Conservation (phyloP, 2,329 filamentous ascomycete species). For the Chaetomium sp. region DNA sequence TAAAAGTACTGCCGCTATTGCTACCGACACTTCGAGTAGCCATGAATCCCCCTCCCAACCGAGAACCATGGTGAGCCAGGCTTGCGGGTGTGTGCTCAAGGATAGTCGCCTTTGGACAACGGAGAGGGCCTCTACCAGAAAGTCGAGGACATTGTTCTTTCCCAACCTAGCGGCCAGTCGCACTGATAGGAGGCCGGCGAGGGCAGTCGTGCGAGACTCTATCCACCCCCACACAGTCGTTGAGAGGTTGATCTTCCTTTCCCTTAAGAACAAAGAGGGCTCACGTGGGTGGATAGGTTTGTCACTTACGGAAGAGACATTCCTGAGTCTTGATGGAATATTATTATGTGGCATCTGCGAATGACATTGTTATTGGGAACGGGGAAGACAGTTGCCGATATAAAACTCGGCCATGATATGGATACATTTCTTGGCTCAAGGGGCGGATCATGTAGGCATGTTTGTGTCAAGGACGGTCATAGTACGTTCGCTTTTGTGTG, state of each 20-base stretch:
- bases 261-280: too few relatives aligned
- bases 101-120: background rate
- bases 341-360: too few relatives aligned
- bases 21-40: background rate
- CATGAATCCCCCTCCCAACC: background rate
- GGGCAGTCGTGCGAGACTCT: background rate
- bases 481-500: too few relatives aligned
- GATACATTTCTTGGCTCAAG: too few relatives aligned
- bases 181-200: background rate
- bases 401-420: too few relatives aligned
- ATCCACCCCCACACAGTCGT: background rate
- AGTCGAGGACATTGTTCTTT: background rate
- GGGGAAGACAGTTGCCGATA: too few relatives aligned
- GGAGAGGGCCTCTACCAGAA: background rate
- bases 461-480: too few relatives aligned
- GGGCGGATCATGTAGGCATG: too few relatives aligned
- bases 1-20: background rate
- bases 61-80: background rate
- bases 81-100: background rate
- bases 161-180: background rate
- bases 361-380: too few relatives aligned
- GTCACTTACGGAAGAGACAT: too few relatives aligned
- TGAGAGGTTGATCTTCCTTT: background rate
- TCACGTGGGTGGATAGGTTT: too few relatives aligned
- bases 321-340: too few relatives aligned